These are phyloP conservation scores for Podospora didyma DNA, from an alignment of 495 filamentous ascomycete genomes.

Conservation along the genomic window DNA sequence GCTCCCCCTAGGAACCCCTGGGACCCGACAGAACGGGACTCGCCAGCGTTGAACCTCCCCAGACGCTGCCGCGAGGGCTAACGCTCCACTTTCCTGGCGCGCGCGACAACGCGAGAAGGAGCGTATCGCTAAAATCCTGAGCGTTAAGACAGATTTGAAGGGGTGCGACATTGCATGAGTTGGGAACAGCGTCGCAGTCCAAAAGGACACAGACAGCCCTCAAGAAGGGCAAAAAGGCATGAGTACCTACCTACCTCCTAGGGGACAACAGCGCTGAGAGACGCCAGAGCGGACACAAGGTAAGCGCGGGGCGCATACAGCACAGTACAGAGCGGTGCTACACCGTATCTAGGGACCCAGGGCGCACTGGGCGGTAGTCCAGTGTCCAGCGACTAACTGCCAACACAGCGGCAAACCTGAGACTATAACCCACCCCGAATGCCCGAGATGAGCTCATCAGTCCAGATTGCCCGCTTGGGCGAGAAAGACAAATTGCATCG, in stretches of 20 bases:
- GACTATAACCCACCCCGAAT: neutral
- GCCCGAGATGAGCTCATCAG: neutral
- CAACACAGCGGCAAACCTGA: constrained; percentile 2
- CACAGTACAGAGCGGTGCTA: neutral
- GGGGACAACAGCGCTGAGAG: no score
- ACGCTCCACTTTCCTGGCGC: constrained; percentile 13
- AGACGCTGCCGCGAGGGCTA: constrained; percentile 5
- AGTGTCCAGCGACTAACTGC: no score
- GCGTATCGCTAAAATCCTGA: constrained; percentile 2
- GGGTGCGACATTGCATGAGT: constrained; percentile 15
- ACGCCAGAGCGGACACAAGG: neutral
- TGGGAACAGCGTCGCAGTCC: constrained; percentile 13
- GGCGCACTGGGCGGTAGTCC: no score
- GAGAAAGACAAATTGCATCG: constrained; percentile 11
- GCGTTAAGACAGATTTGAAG: constrained; percentile 20
- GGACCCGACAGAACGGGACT: constrained; percentile 26
- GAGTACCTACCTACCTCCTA: no score
- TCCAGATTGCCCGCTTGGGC: neutral
- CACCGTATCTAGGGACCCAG: no score
- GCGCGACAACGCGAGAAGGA: constrained; percentile 20
- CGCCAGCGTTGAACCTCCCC: constrained; percentile 12
- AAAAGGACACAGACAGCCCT: neutral
- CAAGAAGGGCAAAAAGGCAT: neutral
- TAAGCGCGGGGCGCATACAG: neutral
- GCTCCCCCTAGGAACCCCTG: neutral